These are phyloP conservation scores for Colletotrichum echinochloae DNA, from an alignment of 2,329 filamentous ascomycete species.

Conservation along the genomic window DNA sequence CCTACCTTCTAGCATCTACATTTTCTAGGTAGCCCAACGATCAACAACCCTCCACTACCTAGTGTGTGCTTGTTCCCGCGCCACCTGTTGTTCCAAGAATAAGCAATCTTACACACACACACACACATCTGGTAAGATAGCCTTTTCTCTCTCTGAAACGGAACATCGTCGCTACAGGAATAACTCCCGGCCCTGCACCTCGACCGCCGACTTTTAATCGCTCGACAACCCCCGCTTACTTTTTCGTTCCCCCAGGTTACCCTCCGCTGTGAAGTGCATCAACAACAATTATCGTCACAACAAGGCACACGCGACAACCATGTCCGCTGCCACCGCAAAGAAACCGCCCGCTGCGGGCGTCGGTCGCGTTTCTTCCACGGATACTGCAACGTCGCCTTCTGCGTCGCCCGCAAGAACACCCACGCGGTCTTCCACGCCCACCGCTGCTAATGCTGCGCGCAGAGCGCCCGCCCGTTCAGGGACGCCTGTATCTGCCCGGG, in stretches of 20 bases:
- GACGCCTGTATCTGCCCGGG: constrained; percentile 77
- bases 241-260: constrained; percentile 33
- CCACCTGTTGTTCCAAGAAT: constrained; percentile 37
- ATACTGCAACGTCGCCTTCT: constrained; percentile 47
- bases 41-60: constrained; percentile 29
- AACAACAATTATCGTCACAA: constrained; percentile 50
- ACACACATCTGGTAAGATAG: constrained; percentile 26
- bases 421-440: constrained; percentile 62
- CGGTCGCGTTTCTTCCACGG: constrained; percentile 58
- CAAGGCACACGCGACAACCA: constrained; percentile 46
- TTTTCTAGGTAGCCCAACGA: constrained; percentile 32
- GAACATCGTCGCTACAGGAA: constrained; percentile 36
- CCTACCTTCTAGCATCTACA: constrained; percentile 33
- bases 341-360: constrained; percentile 63
- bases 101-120: constrained; percentile 12
- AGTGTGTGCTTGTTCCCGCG: constrained; percentile 21
- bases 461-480: constrained; percentile 74
- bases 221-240: constrained; percentile 31
- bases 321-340: constrained; percentile 66
- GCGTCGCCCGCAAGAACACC: constrained; percentile 47
- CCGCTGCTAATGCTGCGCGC: constrained; percentile 61
- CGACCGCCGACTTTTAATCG: constrained; percentile 7
- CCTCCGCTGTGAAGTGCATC: constrained; percentile 24
- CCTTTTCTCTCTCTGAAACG: constrained; percentile 30
- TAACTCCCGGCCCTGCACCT: constrained; percentile 10